Evolutionary conservation across 179 eudicot genomes (phyloP).

Genomic region (Beta corolliflora): DNA sequence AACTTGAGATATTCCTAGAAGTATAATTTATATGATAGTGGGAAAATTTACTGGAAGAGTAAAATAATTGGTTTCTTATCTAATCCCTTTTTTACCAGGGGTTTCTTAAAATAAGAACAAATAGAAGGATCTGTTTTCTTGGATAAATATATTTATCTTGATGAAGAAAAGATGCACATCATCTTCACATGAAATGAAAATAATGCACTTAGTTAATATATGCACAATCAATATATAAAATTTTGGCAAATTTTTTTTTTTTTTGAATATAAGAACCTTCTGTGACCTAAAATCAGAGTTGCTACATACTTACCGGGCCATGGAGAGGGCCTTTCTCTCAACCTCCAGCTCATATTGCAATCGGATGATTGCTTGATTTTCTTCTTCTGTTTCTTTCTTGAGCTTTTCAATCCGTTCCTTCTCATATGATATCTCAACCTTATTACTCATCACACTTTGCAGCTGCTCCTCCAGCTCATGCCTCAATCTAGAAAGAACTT

Average conservation of each 20-base stretch:
- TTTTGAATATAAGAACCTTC: no score
- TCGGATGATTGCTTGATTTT: slow-evolving; percentile 68
- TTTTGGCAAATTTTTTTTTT: no score
- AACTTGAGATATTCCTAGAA: slow-evolving; percentile 6
- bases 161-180: no score
- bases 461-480: slow-evolving; percentile 83
- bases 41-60: background rate
- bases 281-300: background rate
- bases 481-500: slow-evolving; percentile 76
- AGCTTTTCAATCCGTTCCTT: slow-evolving; percentile 83
- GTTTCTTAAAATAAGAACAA: no score
- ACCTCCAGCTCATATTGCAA: slow-evolving; percentile 91
- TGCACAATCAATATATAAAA: no score
- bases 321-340: slow-evolving; percentile 90
- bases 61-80: background rate
- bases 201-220: no score
- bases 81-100: no score
- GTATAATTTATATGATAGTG: background rate
- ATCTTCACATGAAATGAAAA: no score
- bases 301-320: slow-evolving; percentile 76
- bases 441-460: slow-evolving; percentile 74
- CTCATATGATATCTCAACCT: slow-evolving; percentile 76
- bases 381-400: slow-evolving; percentile 71
- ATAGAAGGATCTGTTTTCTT: no score
- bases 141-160: no score